Base-by-base conservation (phyloP, 768 basidiomycete species). In the Mycena floridula region DNA sequence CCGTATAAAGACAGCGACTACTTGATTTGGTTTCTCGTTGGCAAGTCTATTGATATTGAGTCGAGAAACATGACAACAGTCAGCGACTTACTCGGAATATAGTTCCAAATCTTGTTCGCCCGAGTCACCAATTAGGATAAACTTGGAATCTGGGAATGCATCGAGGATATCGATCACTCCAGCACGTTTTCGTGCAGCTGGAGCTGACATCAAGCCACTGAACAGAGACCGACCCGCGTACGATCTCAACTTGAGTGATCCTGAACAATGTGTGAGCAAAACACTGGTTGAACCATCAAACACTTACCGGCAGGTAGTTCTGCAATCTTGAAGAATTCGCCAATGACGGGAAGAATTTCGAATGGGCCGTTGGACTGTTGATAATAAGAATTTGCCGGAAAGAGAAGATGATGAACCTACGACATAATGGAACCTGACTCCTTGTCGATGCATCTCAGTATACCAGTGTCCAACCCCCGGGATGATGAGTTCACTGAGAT, bases 51-150 rank as follows among this genome's bases (percentile, higher is more conserved):
- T 49, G 16, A 27, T 13, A 3, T 18, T 30, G 37, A n/a, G 25
- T 36, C n/a, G 15, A 12, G n/a, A 25, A 42, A 7, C 24, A 30
- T 9, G 7, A 25, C 3, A 41, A 24, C 28, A 26, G 13, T 21
- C 38, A 22, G 4, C 15, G 13, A 60, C 70, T n/a, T 52, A 76
- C 76, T 79, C 70, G 12, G 83, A 71, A 59, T 97, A 98, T 2
- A 98, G 70, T 61, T 98, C 93, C 36, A 98, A 65, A 63, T 98
- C 95, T 53, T 96, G 94, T 58, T 98, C 95, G 25, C 94, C 95
- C 0, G 84, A 81, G 60, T 98, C 95, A 6, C 95, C 95, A 30
- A 98, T 71, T 40, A 94, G 76, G 56, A 97, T 62, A 64, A 98
- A 96, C 28, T 64, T 68, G 1, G 87, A 80, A 30, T 79, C 69